Base-by-base conservation (phyloP, 1,139 yeast species). In the Yamadazyma membranifaciens region DNA sequence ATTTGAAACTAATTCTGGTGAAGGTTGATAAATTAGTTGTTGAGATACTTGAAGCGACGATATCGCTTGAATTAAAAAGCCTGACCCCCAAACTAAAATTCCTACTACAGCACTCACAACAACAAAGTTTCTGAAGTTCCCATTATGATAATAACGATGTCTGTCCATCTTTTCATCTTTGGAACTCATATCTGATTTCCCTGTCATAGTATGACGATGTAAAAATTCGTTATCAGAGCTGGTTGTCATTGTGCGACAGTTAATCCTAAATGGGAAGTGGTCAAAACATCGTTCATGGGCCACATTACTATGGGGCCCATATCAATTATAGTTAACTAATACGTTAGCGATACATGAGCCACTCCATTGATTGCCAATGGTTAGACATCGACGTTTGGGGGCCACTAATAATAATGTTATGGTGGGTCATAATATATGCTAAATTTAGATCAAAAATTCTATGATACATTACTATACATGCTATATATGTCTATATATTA, bases 1-100 rank as follows among this genome's bases (percentile, higher is more conserved):
- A 34, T 42, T 13, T n/a, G 35, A 35, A 17, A 13, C 16, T 4
- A 31, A 28, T 22, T 24, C 31, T 4, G 40, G 31, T 17, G 40
- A n/a, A 9, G 35, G 31, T 13, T 16, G 32, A 30, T 24, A 24
- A n/a, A 29, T 20, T 9, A 22, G n/a, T 15, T 36, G 10, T 6
- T 34, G 30, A 16, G 12, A 16, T 14, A 34, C 15, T 16, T 7
- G 22, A 5, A 36, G 17, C 9, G 27, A 14, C 4, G 35, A 12
- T 13, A 36, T 36, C 9, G 39, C 34, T 24, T 52, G 47, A 9
- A 71, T 41, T 35, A 71, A 60, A 39, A 66, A 52, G 9, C 65
- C 62, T 2, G 67, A 51, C 7, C 77, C 77, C 72, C 73, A 71
- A 25, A 71, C 46, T 31, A 70, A 50, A 6, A 63, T 41, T 1